phyloP scores from a whole-genome alignment of 2,329 filamentous ascomycete genomes.

The Corinectria fuckeliana region DNA sequence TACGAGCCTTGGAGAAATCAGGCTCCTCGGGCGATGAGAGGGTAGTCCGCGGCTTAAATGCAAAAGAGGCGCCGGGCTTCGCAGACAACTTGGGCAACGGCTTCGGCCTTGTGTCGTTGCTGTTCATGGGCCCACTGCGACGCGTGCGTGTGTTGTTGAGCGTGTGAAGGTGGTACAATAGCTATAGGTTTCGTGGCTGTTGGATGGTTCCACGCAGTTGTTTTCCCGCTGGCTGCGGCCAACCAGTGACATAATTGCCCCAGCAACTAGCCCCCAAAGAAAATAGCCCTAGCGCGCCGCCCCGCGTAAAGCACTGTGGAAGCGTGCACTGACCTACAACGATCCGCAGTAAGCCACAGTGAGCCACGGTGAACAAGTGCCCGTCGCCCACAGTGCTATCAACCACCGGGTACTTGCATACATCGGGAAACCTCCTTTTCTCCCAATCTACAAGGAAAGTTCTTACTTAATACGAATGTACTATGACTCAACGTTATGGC shows the following conservation, averaged over 20 bases:
- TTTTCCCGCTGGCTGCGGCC: slow-evolving; percentile 19
- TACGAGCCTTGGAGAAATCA: slow-evolving; percentile 24
- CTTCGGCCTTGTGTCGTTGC: slow-evolving; percentile 12
- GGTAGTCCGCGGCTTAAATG: slow-evolving; percentile 31
- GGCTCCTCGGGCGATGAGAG: slow-evolving; percentile 26
- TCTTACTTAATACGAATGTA: too few relatives aligned
- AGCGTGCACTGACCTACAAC: slow-evolving; percentile 5
- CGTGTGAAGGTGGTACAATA: slow-evolving; percentile 24
- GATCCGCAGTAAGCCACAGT: not conserved
- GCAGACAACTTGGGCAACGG: slow-evolving; percentile 4
- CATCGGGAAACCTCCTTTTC: not conserved
- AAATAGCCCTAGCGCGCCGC: slow-evolving; percentile 3
- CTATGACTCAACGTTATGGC: too few relatives aligned
- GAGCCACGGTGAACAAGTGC: not conserved
- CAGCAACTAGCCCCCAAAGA: slow-evolving; percentile 29
- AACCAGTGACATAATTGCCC: slow-evolving; percentile 41
- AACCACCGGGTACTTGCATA: slow-evolving; percentile 3
- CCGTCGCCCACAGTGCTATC: slow-evolving; percentile 13
- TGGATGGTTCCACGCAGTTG: slow-evolving; percentile 20
- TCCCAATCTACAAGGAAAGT: too few relatives aligned
- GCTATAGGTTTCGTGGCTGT: slow-evolving; percentile 12
- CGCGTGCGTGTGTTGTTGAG: slow-evolving; percentile 24
- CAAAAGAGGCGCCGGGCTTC: slow-evolving; percentile 28
- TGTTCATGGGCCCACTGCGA: slow-evolving; percentile 19
- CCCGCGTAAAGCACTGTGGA: slow-evolving; percentile 32